phyloP scores from a whole-genome alignment of 768 basidiomycete genomes.

The Pleurotus sapidus region DNA sequence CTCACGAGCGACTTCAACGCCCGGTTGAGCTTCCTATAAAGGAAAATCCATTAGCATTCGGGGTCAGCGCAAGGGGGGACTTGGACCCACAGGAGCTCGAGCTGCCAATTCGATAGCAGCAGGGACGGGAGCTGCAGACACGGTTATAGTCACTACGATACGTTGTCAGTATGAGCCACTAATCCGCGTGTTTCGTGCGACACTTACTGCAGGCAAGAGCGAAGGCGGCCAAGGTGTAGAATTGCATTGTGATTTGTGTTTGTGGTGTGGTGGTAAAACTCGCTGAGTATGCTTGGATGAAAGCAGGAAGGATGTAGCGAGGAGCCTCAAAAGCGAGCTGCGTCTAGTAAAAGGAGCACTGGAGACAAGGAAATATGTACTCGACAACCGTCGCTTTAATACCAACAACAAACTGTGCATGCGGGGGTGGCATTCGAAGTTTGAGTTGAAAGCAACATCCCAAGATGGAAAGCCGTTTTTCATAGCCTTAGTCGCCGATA shows the following conservation, averaged over 20 bases:
- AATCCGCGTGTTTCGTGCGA: background rate
- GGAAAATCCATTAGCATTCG: background rate
- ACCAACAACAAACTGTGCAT: constrained; percentile 2
- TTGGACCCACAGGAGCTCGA: background rate
- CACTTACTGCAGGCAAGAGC: constrained; percentile 6
- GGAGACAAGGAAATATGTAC: constrained; percentile 1
- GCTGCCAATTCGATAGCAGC: background rate
- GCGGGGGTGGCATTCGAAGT: background rate
- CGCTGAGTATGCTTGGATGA: background rate
- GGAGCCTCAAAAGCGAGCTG: background rate
- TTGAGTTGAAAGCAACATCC: constrained; percentile 6
- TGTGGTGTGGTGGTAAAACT: background rate
- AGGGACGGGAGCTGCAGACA: constrained; percentile 4
- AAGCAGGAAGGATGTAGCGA: background rate
- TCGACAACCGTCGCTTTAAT: constrained; percentile 8
- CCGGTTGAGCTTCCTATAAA: background rate
- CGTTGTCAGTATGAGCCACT: background rate
- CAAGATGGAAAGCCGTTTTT: background rate
- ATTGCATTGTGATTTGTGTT: background rate
- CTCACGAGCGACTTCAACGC: constrained; percentile 1
- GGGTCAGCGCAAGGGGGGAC: background rate
- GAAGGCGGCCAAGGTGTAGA: background rate
- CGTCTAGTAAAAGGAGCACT: constrained; percentile 7
- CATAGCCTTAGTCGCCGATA: background rate
- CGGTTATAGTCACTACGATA: background rate